A percentile compares a stretch with the other conserved stretches of the same genome.
phyloP scores from a whole-genome alignment of 75 land plant species.

The Pinus tabuliformis region DNA sequence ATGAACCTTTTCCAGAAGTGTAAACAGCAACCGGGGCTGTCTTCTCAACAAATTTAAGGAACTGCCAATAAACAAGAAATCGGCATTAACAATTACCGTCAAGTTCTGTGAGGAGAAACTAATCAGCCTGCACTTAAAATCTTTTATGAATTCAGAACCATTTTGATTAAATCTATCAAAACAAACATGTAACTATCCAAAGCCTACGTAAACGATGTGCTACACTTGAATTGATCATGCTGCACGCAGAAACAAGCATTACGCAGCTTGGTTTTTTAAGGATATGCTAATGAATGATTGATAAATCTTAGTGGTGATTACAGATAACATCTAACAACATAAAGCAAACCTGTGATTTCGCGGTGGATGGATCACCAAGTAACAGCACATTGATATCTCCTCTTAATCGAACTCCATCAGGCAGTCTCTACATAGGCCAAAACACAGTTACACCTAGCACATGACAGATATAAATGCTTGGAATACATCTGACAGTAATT shows the following conservation, averaged over 20 bases:
- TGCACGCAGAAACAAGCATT: too few relatives aligned
- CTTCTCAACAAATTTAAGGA: conserved; percentile 99
- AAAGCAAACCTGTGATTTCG: conserved; percentile 86
- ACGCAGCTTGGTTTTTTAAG: too few relatives aligned
- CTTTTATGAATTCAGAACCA: neutral
- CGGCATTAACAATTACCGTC: neutral
- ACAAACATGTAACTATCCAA: too few relatives aligned
- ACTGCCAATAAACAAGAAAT: conserved; percentile 38
- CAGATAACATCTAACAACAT: neutral
- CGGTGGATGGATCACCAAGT: conserved; percentile 97
- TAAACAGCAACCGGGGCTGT: conserved; percentile 98
- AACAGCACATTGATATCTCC: conserved; percentile 96
- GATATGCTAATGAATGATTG: neutral
- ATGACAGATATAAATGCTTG: neutral
- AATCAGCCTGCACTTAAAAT: neutral
- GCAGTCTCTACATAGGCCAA: conserved; percentile 56
- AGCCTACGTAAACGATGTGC: too few relatives aligned
- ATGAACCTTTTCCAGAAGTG: conserved; percentile 98
- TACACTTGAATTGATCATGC: too few relatives aligned
- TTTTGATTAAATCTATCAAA: neutral
- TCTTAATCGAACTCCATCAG: conserved; percentile 91
- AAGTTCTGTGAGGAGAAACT: neutral
- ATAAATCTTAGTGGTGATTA: neutral
- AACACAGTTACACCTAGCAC: neutral
- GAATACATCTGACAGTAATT: neutral